Conservation (phyloP, 2,329 filamentous ascomycete genomes). For the Mollisia scopiformis region DNA sequence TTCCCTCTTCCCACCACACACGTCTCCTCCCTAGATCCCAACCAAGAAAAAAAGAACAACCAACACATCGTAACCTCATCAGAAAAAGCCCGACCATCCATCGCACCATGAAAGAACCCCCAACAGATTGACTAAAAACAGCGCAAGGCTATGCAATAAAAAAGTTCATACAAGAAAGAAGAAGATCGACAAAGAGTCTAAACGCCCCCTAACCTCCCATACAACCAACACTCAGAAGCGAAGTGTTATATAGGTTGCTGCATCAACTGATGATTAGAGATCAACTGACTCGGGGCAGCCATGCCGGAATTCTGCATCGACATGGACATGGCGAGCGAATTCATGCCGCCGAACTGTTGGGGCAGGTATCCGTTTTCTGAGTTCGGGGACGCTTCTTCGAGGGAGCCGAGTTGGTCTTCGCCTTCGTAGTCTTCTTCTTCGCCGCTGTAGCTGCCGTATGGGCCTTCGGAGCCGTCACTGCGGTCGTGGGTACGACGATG, state of each 20-base stretch:
- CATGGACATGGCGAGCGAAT: slow-evolving; percentile 33
- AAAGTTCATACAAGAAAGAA: slow-evolving; percentile 27
- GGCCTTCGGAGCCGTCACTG: slow-evolving; percentile 66
- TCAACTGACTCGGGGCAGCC: slow-evolving; percentile 41
- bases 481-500: slow-evolving; percentile 84
- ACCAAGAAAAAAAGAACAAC: no score
- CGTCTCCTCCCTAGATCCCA: no score
- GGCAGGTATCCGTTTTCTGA: slow-evolving; percentile 67
- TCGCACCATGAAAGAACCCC: no score
- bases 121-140: no score
- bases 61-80: no score
- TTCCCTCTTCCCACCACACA: no score
- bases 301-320: slow-evolving; percentile 34
- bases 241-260: slow-evolving; percentile 36
- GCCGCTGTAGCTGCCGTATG: slow-evolving; percentile 59
- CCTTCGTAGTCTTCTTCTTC: slow-evolving; percentile 82
- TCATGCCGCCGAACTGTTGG: slow-evolving; percentile 9
- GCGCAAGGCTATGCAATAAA: slow-evolving; percentile 36
- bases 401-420: slow-evolving; percentile 80
- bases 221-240: not conserved
- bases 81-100: no score
- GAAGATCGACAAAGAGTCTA: slow-evolving; percentile 19
- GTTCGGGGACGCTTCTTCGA: slow-evolving; percentile 77
- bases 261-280: slow-evolving; percentile 39
- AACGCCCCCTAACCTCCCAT: slow-evolving; percentile 3